These are phyloP conservation scores for Nadsonia commutata DNA, from an alignment of 1,139 yeast genomes.

Conservation along the genomic window DNA sequence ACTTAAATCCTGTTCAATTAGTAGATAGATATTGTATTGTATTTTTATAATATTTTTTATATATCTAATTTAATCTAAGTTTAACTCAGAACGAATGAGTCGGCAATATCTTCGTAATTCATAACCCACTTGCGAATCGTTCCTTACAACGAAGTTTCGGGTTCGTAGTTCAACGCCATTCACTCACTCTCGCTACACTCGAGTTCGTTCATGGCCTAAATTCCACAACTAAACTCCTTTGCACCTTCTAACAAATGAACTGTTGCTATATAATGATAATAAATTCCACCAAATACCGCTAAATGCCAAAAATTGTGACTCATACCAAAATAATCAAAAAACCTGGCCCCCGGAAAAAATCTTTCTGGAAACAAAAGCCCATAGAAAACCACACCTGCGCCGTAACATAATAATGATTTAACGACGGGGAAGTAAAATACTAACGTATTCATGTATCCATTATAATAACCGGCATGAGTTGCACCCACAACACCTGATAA, in stretches of 20 bases:
- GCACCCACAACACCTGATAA: constrained; percentile 58
- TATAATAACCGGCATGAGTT: constrained; percentile 38
- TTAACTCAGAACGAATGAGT: too few species aligned
- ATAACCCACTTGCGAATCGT: too few species aligned
- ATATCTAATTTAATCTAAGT: too few species aligned
- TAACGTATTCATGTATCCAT: constrained; percentile 41
- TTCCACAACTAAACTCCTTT: constrained; percentile 17
- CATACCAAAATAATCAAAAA: constrained; percentile 65
- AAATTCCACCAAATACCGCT: constrained; percentile 73
- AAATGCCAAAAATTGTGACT: constrained; percentile 94
- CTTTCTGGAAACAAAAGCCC: constrained; percentile 85
- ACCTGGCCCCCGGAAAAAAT: constrained; percentile 36
- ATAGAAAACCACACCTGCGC: constrained; percentile 73
- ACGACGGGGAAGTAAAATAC: constrained; percentile 46
- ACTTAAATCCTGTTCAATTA: too few species aligned
- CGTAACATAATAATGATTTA: constrained; percentile 59
- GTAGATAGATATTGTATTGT: too few species aligned
- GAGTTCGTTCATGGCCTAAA: too few species aligned
- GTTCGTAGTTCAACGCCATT: too few species aligned
- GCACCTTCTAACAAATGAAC: constrained; percentile 47
- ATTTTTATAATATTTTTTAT: too few species aligned
- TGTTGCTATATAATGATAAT: constrained; percentile 72
- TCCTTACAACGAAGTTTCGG: too few species aligned
- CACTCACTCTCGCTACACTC: too few species aligned
- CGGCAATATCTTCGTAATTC: too few species aligned